Evolutionary conservation across 1,284 basidiomycete genomes (phyloP).

Genomic region (Cystobasidium slooffiae): DNA sequence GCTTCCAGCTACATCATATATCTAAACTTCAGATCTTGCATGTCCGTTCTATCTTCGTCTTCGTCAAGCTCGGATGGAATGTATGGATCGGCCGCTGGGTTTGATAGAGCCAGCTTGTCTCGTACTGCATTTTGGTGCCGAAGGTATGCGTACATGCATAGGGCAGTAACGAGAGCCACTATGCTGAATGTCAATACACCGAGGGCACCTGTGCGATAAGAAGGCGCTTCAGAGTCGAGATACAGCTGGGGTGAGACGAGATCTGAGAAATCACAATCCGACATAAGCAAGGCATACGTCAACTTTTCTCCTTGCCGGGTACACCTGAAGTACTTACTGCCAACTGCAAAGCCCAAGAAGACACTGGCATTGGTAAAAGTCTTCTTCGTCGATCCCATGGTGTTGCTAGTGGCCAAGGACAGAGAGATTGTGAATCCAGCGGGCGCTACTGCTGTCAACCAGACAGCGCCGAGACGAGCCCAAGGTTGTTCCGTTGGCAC

Average conservation of each 20-base stretch:
- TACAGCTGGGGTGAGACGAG: conserved; percentile 14
- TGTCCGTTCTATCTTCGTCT: neutral
- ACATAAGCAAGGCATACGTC: neutral
- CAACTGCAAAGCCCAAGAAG: conserved; percentile 21
- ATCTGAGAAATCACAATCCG: neutral
- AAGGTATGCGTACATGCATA: neutral
- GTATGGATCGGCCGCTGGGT: neutral
- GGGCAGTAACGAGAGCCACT: neutral
- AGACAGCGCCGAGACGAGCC: conserved; percentile 5
- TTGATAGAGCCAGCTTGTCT: neutral
- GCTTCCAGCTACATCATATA: conserved; percentile 6
- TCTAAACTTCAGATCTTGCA: neutral
- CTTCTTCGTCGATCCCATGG: conserved; percentile 27
- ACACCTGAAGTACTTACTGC: neutral
- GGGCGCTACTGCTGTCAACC: conserved; percentile 11
- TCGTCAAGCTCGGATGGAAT: neutral
- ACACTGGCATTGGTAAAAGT: conserved; percentile 5
- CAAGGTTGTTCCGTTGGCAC: neutral
- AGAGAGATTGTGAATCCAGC: conserved; percentile 10
- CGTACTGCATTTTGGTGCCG: neutral
- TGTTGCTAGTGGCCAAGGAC: conserved; percentile 19
- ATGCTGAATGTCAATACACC: neutral
- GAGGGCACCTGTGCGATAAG: neutral
- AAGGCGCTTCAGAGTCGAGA: neutral
- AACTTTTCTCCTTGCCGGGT: neutral